Base-by-base conservation (phyloP, 805 yeast species). In the Candida sonorensis region DNA sequence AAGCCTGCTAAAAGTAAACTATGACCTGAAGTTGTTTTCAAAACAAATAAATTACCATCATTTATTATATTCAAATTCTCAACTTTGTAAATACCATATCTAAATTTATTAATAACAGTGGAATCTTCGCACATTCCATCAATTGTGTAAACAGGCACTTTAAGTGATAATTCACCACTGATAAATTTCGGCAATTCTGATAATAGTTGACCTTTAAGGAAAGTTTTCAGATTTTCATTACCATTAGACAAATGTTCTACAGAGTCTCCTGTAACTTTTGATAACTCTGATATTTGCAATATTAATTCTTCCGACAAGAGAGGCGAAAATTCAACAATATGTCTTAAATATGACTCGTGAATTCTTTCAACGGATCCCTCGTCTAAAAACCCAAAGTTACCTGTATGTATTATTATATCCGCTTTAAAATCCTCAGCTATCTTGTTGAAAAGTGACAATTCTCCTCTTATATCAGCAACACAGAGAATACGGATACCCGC, bases 351-450 rank as follows among this genome's bases (percentile, higher is more conserved):
- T 31, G 67, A 73, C 46, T 68, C 78, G 50, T 69, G 70, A 35
- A 74, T 77, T 46, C 62, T 59, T 15, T 54, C 59, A 6, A 80
- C 64, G 26, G 81, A 71, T 12, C 67, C 69, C 22, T 57, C 57
- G 45, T 81, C 82, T 57, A 81, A 74, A 50, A 82, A 80, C 10
- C 94, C 94, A 59, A 81, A 81, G 38, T 76, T 78, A n/a, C 90
- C 88, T 4, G 85, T 76, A 48, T 81, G 87, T 10, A 81, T 62
- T 17, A 81, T 67, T 15, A 70, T 44, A 25, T 67, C 66, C 3
- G 81, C 82, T 1, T 55, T 37, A 40, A 69, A 62, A 29, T 56
- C 48, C 6, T 36, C 39, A 0, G 78, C 81, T 20, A 77, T 61
- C 19, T 49, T 55, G 48, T 77, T 76, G 37, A 77, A 46, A 10